A percentile compares a stretch with the other conserved stretches of the same genome.
Conservation (phyloP, 2,329 filamentous ascomycete species). For the Pseudogymnoascus sp. region DNA sequence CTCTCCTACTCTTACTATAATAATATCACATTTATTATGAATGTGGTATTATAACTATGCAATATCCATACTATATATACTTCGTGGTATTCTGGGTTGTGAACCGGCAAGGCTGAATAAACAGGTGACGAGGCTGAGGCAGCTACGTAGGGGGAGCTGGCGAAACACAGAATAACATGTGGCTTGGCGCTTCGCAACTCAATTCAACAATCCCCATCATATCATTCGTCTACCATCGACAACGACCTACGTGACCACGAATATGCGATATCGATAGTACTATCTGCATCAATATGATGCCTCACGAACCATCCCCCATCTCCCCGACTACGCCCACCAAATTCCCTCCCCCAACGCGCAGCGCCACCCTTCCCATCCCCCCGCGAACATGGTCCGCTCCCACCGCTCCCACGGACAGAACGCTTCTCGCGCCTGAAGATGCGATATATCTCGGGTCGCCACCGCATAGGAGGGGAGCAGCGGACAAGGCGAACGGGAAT, state of each 20-base stretch:
- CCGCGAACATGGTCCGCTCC: constrained; percentile 2
- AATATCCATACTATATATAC: background rate
- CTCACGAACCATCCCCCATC: constrained; percentile 7
- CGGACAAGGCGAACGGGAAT: constrained; percentile 35
- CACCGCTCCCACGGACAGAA: constrained; percentile 41
- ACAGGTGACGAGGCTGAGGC: background rate
- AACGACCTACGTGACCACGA: background rate
- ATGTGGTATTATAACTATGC: background rate
- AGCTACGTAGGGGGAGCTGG: background rate
- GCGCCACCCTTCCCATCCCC: constrained; percentile 19
- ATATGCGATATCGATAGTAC: background rate
- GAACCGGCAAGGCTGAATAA: background rate
- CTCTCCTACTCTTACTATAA: background rate
- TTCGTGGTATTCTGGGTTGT: background rate
- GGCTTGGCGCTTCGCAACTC: background rate
- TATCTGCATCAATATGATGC: constrained; percentile 8
- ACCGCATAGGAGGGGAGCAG: constrained; percentile 41
- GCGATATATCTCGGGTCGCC: constrained; percentile 61
- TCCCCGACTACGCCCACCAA: constrained; percentile 1
- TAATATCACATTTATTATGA: background rate
- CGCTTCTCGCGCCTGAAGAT: constrained; percentile 74
- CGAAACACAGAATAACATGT: background rate
- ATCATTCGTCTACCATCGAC: background rate
- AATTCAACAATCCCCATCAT: background rate
- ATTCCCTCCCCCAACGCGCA: constrained; percentile 22